Evolutionary conservation across 2,329 filamentous ascomycete genomes (phyloP).

Genomic region (Colletotrichum camelliae): DNA sequence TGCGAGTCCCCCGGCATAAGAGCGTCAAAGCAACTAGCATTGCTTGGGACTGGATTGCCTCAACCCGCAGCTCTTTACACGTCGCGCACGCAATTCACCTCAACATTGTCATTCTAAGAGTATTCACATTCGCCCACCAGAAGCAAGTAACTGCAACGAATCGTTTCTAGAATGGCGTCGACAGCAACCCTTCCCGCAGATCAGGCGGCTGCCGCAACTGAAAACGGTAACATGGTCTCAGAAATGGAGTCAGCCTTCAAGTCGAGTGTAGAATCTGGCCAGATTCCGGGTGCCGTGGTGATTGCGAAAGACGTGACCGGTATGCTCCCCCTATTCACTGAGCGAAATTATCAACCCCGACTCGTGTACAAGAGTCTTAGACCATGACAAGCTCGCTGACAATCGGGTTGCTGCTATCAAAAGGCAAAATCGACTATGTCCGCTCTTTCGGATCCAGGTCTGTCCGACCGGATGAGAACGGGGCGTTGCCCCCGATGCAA

Average conservation of each 20-base stretch:
- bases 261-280: neutral
- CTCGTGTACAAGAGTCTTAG: neutral
- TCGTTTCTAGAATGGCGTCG: neutral
- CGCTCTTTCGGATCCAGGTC: neutral
- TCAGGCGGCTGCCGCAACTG: neutral
- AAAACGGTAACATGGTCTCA: neutral
- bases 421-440: slow-evolving; percentile 11
- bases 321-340: neutral
- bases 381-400: neutral
- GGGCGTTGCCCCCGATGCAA: slow-evolving; percentile 35
- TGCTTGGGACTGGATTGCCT: neutral
- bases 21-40: neutral
- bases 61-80: neutral
- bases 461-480: neutral
- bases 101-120: neutral
- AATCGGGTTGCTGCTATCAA: neutral
- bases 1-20: neutral
- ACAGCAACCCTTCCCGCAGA: neutral
- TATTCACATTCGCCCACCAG: neutral
- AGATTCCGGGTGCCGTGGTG: neutral
- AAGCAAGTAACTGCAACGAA: neutral
- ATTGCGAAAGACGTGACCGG: neutral
- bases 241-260: neutral
- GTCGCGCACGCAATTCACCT: neutral
- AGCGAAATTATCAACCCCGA: neutral